Evolutionary conservation across 2,329 filamentous ascomycete species (phyloP).

Genomic region (Coleophoma cylindrospora): DNA sequence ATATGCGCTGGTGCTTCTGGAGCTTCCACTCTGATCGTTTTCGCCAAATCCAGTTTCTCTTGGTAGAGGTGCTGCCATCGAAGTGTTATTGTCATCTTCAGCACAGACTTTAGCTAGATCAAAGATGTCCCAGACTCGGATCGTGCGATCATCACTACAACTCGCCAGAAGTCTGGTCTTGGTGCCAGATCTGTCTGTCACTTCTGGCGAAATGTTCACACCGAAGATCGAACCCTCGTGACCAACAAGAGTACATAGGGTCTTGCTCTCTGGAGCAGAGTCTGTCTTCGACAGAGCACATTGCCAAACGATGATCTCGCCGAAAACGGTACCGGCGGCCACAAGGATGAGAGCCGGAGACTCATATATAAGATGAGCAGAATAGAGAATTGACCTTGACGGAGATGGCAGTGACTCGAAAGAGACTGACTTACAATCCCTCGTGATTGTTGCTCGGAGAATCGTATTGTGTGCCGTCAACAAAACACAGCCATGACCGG

Average conservation of each 20-base stretch:
- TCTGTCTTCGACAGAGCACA: conserved; percentile 38
- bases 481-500: conserved; percentile 46
- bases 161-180: conserved; percentile 68
- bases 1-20: conserved; percentile 35
- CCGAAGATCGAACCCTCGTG: conserved; percentile 96
- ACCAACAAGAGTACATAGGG: conserved; percentile 51
- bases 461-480: conserved; percentile 88
- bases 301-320: conserved; percentile 88
- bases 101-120: neutral
- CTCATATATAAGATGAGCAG: conserved; percentile 67
- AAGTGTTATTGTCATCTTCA: neutral
- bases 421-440: conserved; percentile 27
- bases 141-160: conserved; percentile 91
- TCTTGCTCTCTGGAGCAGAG: conserved; percentile 27
- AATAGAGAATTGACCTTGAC: conserved; percentile 82
- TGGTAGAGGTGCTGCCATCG: neutral
- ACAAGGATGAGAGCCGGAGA: conserved; percentile 59
- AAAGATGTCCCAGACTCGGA: conserved; percentile 78
- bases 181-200: conserved; percentile 33
- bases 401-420: conserved; percentile 52
- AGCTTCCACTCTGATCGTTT: conserved; percentile 20
- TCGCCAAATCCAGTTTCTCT: conserved; percentile 61
- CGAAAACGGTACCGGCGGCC: conserved; percentile 88
- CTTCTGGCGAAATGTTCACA: conserved; percentile 66
- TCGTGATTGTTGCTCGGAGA: conserved; percentile 38